phyloP scores from a whole-genome alignment of 805 yeast genomes.

The Starmera caribaea region DNA sequence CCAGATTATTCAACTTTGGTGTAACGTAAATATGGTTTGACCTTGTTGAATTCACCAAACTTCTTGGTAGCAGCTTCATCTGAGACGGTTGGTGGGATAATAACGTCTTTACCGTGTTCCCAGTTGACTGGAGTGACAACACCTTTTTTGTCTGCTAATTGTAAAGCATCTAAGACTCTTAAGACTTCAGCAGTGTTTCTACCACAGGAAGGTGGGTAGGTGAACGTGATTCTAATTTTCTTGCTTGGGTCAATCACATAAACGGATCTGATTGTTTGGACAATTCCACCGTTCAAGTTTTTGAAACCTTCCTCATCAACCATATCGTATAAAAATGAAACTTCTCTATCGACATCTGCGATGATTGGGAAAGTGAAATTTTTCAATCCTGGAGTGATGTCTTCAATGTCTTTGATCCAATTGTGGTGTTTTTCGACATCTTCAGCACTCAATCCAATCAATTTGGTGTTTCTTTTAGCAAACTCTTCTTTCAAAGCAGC shows the following conservation, averaged over 20 bases:
- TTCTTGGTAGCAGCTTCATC: slow-evolving; percentile 72
- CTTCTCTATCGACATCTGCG: slow-evolving; percentile 79
- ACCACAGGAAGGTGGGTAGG: slow-evolving; percentile 92
- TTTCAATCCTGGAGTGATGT: slow-evolving; percentile 57
- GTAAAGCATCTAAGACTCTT: slow-evolving; percentile 84
- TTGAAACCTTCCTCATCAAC: slow-evolving; percentile 78
- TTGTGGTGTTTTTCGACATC: slow-evolving; percentile 67
- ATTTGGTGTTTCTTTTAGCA: slow-evolving; percentile 72
- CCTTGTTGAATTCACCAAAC: slow-evolving; percentile 77
- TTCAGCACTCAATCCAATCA: slow-evolving; percentile 87
- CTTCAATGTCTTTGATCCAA: slow-evolving; percentile 91
- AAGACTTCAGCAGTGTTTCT: slow-evolving; percentile 90
- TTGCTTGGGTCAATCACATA: slow-evolving; percentile 85
- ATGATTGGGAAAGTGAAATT: slow-evolving; percentile 82
- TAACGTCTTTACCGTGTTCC: slow-evolving; percentile 84
- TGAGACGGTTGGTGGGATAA: slow-evolving; percentile 78
- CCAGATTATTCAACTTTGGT: slow-evolving; percentile 32
- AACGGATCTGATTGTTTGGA: slow-evolving; percentile 86
- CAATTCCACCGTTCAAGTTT: slow-evolving; percentile 62
- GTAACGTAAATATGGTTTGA: slow-evolving; percentile 85
- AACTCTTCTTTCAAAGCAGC: slow-evolving; percentile 85
- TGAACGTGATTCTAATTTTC: slow-evolving; percentile 76
- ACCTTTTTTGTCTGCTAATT: slow-evolving; percentile 73
- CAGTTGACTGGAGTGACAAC: slow-evolving; percentile 90
- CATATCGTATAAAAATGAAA: slow-evolving; percentile 79